Conservation (phyloP, 805 yeast genomes). For the Yamadazyma paraphyllophila region DNA sequence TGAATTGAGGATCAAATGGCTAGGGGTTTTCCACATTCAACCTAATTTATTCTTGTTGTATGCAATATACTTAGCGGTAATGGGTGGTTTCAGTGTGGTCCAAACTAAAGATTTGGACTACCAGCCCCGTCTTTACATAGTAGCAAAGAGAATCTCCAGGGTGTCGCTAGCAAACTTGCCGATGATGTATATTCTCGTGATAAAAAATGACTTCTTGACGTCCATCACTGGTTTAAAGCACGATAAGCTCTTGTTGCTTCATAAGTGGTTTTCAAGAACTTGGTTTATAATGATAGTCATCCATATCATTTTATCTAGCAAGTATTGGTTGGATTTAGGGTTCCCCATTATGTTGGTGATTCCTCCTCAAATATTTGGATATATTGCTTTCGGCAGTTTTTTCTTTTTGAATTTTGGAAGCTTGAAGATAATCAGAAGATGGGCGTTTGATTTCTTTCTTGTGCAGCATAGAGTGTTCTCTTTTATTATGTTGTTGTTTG, state of each 20-base stretch:
- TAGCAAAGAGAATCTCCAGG: conserved; percentile 43
- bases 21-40: conserved; percentile 30
- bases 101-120: conserved; percentile 40
- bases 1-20: conserved; percentile 17
- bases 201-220: conserved; percentile 40
- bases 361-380: conserved; percentile 52
- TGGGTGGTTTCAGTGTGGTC: conserved; percentile 25
- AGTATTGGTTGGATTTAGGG: conserved; percentile 42
- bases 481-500: conserved; percentile 42
- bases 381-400: conserved; percentile 41
- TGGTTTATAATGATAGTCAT: conserved; percentile 34
- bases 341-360: conserved; percentile 40
- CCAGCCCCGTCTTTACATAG: conserved; percentile 35
- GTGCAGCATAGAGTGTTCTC: conserved; percentile 42
- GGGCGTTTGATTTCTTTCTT: conserved; percentile 43
- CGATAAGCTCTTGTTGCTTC: conserved; percentile 39
- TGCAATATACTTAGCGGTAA: conserved; percentile 26
- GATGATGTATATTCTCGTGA: conserved; percentile 30
- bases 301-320: conserved; percentile 32
- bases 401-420: conserved; percentile 37
- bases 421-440: conserved; percentile 31
- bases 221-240: conserved; percentile 41
- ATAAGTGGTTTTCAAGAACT: conserved; percentile 44
- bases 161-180: conserved; percentile 42
- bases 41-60: conserved; percentile 39